Evolutionary conservation across 352 stramenopile species (phyloP).

Genomic region (Globisporangium paddicum): DNA sequence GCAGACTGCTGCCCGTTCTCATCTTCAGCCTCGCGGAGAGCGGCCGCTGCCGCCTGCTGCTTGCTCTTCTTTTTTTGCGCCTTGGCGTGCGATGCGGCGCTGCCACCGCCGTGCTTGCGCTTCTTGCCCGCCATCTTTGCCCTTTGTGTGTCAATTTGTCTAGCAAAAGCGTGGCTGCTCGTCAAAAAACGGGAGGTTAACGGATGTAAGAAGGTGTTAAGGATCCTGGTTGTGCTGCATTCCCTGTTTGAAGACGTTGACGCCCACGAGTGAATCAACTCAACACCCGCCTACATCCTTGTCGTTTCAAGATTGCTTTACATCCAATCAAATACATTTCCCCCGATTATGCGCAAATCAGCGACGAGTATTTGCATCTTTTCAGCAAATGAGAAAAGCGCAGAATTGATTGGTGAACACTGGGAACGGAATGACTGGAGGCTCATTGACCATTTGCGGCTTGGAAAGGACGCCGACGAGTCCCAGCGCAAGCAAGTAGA

Average conservation of each 20-base stretch:
- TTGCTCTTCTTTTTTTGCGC: slow-evolving; percentile 51
- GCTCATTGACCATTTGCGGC: slow-evolving; percentile 13
- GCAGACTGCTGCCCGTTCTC: slow-evolving; percentile 5
- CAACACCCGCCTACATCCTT: slow-evolving; percentile 7
- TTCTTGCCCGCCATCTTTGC: slow-evolving; percentile 53
- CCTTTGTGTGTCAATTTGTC: slow-evolving; percentile 1
- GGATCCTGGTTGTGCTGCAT: neutral
- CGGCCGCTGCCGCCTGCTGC: slow-evolving; percentile 6
- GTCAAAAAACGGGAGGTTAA: slow-evolving; percentile 1
- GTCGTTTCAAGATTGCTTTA: slow-evolving; percentile 26
- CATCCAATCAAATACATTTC: slow-evolving; percentile 10
- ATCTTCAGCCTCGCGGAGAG: slow-evolving; percentile 11
- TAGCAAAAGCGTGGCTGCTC: neutral
- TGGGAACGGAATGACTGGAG: slow-evolving; percentile 16
- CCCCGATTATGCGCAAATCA: neutral
- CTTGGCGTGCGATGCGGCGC: slow-evolving; percentile 28
- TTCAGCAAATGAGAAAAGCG: slow-evolving; percentile 18
- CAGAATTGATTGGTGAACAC: slow-evolving; percentile 31
- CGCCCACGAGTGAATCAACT: neutral
- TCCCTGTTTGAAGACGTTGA: neutral
- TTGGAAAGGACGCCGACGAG: slow-evolving; percentile 9
- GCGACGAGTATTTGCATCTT: neutral
- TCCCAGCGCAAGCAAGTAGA: neutral
- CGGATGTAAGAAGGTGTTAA: slow-evolving; percentile 8
- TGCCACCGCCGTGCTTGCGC: slow-evolving; percentile 38